phyloP scores from a whole-genome alignment of 345 rosid species.

The Gossypium arboreum region DNA sequence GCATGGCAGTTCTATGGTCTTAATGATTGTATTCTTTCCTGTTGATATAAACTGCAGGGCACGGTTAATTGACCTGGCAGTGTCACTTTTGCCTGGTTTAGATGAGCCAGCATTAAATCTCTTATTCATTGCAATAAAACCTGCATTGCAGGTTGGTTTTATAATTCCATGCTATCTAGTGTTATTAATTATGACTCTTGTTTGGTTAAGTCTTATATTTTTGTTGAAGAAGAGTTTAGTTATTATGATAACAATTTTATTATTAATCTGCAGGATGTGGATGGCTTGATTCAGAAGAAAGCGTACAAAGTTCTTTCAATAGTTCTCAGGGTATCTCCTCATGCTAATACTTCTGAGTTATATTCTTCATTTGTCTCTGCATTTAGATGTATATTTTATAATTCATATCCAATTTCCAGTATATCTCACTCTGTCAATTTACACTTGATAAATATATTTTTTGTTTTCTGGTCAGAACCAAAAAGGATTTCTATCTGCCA shows the following conservation, averaged over 20 bases:
- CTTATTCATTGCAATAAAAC: constrained; percentile 56
- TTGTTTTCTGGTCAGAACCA: constrained; percentile 39
- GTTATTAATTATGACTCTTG: constrained; percentile 6
- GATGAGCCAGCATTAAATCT: constrained; percentile 47
- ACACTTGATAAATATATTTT: not conserved
- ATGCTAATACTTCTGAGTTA: not conserved
- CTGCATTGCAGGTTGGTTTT: constrained; percentile 70
- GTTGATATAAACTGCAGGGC: constrained; percentile 54
- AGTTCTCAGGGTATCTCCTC: constrained; percentile 59
- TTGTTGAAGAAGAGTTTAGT: not conserved
- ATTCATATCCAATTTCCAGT: not conserved
- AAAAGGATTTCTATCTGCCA: constrained; percentile 53
- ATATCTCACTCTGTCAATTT: not conserved
- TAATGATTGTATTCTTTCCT: not conserved
- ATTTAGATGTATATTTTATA: constrained; percentile 8
- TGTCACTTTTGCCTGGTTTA: constrained; percentile 80
- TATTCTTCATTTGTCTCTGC: constrained; percentile 2
- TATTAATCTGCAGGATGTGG: constrained; percentile 54
- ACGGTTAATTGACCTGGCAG: constrained; percentile 68
- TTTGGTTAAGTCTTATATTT: constrained; percentile 6
- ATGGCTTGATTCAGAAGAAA: constrained; percentile 80
- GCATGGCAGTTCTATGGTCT: not conserved
- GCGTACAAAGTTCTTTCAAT: constrained; percentile 86
- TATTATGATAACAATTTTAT: not conserved
- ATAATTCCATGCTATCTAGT: constrained; percentile 14